Evolutionary conservation across 371 early-diverging fungal species (phyloP), one percentile per base, ranked within the genome.

Genomic region (Blakeslea trispora): DNA sequence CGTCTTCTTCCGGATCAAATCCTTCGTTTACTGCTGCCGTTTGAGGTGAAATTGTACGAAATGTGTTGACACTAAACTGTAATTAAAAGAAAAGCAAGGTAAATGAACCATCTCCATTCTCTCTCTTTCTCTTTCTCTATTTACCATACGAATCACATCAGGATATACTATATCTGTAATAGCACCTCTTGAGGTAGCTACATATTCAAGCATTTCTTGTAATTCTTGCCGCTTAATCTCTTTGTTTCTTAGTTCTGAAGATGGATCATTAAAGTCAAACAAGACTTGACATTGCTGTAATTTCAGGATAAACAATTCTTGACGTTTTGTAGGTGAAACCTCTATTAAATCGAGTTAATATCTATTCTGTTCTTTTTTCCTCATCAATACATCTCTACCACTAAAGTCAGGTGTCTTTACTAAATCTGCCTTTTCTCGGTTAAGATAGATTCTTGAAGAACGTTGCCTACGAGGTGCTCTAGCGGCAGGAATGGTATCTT

Each of bases 1-100:
- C 98, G 68, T 98, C 98, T 64, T 97, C 97, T 63, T 98, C 98
- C 3, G 95, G 95, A 70, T 97, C 97, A 64, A 90, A 95, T 9
- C 57, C 66, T 51, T 68, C 61, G 31, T 42, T 50, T n/a, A 81
- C 81, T 15, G 92, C 90, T 61, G 91, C 91, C 43, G 90, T 82
- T 66, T 91, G 93, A 1, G 98, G 96, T 3, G 97, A 94, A 34
- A 97, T 91, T 1, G 96, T 90, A 41, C 98, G 83, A 74, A 98
- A 97, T 28, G 96, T 81, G 77, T 98, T 98, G 8, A 82, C 72
- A 45, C 90, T 74, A 78, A 95, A 91, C 94, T 28, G 28, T 28
- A n/a, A n/a, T n/a, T n/a, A n/a, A n/a, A n/a, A n/a, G n/a, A n/a
- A n/a, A n/a, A n/a, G n/a, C n/a, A n/a, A n/a, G n/a, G n/a, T n/a